A percentile compares a stretch with the other conserved stretches of the same genome.
These are phyloP conservation scores for Candida nanaspora DNA, from an alignment of 805 yeast genomes.

Conservation along the genomic window DNA sequence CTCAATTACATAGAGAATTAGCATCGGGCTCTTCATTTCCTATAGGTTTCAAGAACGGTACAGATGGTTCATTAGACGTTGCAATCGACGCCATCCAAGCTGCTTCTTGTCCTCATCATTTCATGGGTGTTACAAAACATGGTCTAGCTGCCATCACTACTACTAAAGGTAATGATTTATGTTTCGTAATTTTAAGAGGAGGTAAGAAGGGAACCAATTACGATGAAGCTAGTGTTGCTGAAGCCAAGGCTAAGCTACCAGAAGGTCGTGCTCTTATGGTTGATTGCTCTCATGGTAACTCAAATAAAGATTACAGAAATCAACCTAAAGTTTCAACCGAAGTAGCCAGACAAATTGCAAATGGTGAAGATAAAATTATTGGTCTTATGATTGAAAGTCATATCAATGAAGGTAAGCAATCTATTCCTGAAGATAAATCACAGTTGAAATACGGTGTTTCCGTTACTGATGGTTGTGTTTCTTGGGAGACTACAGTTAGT, in stretches of 20 bases:
- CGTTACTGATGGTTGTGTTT: constrained; percentile 96
- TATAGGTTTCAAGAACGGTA: constrained; percentile 96
- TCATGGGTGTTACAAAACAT: constrained; percentile 89
- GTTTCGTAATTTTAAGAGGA: constrained; percentile 91
- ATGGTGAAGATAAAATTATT: constrained; percentile 70
- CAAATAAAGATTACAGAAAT: constrained; percentile 82
- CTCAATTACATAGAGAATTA: constrained; percentile 93
- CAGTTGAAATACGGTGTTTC: constrained; percentile 86
- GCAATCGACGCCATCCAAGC: constrained; percentile 93
- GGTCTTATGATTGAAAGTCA: constrained; percentile 97
- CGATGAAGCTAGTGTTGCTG: constrained; percentile 66
- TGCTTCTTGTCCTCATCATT: constrained; percentile 89
- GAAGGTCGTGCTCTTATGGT: constrained; percentile 67
- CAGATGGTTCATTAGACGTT: constrained; percentile 92
- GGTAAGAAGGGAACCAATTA: constrained; percentile 91
- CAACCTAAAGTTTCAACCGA: constrained; percentile 84
- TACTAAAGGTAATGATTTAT: constrained; percentile 86
- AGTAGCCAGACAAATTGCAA: constrained; percentile 70
- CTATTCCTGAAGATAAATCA: constrained; percentile 76
- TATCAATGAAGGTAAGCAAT: constrained; percentile 88
- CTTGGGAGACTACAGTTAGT: constrained; percentile 76
- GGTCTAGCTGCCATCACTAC: constrained; percentile 96
- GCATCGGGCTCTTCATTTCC: constrained; percentile 98
- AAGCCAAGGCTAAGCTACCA: constrained; percentile 53
- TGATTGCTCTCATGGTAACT: constrained; percentile 97